Percentiles rank a stretch among this genome's conserved stretches.
phyloP scores from a whole-genome alignment of 768 basidiomycete species.

The Phylloporus sp. region DNA sequence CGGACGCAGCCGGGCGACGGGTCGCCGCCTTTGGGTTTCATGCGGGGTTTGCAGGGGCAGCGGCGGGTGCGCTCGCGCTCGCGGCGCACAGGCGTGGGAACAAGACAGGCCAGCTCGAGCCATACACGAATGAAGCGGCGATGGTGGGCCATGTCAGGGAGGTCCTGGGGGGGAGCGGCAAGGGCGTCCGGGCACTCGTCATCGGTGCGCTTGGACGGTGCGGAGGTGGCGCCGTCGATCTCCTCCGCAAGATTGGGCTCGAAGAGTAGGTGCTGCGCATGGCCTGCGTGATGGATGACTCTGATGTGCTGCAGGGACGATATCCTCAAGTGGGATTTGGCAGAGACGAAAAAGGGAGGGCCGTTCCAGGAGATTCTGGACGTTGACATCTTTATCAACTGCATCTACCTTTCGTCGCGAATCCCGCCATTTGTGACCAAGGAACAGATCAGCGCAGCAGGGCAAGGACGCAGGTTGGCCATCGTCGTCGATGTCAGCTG shows the following conservation, averaged over 20 bases:
- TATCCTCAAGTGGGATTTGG: constrained; percentile 97
- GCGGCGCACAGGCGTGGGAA: constrained; percentile 65
- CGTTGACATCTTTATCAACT: constrained; percentile 98
- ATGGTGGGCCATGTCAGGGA: constrained; percentile 77
- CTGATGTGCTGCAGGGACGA: constrained; percentile 56
- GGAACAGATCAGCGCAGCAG: constrained; percentile 70
- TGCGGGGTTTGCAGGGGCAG: constrained; percentile 98
- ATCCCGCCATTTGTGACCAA: constrained; percentile 82
- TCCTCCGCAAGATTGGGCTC: constrained; percentile 95
- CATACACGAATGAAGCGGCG: constrained; percentile 78
- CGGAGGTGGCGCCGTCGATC: constrained; percentile 89
- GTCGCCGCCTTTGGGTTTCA: constrained; percentile 98
- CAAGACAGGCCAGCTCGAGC: constrained; percentile 59
- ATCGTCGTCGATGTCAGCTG: constrained; percentile 97
- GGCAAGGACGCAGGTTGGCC: constrained; percentile 59
- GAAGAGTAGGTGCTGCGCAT: constrained; percentile 64
- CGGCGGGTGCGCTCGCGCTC: constrained; percentile 80
- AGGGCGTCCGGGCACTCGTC: constrained; percentile 80
- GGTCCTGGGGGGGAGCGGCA: constrained; percentile 62
- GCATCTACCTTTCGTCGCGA: constrained; percentile 89
- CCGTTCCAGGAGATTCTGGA: constrained; percentile 94
- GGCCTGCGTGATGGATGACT: background rate
- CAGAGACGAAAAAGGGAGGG: constrained; percentile 93
- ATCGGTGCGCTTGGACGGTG: constrained; percentile 96
- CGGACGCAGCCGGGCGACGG: constrained; percentile 76